phyloP scores from a whole-genome alignment of 1,139 yeast genomes.

The Pichia sp. region DNA sequence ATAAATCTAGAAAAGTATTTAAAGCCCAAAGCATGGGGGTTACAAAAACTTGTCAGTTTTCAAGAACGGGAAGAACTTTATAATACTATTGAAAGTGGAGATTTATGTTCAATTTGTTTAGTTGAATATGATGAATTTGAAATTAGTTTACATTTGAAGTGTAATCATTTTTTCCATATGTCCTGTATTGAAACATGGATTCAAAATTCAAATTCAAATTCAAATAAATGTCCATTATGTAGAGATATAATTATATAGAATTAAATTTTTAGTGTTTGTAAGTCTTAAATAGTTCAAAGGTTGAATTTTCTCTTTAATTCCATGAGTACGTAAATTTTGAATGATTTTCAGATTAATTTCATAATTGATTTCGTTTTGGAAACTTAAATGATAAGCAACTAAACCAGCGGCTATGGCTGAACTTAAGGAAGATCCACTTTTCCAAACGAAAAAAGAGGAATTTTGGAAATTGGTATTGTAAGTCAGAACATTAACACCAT shows the following conservation, averaged over 20 bases:
- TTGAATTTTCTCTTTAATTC: constrained; percentile 1
- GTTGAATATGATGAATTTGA: constrained; percentile 41
- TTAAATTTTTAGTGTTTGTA: constrained; percentile 2
- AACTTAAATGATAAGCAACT: constrained; percentile 49
- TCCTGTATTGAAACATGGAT: constrained; percentile 55
- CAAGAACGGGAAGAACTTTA: no score
- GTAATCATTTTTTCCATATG: constrained; percentile 45
- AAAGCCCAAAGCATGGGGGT: constrained; percentile 1
- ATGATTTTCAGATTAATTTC: constrained; percentile 47
- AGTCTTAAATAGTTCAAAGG: not conserved
- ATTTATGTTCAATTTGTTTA: constrained; percentile 46
- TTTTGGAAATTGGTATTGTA: constrained; percentile 25
- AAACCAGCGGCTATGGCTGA: constrained; percentile 74
- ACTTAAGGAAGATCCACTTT: constrained; percentile 84
- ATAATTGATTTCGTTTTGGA: constrained; percentile 21
- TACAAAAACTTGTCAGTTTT: not conserved
- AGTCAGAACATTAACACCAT: constrained; percentile 61
- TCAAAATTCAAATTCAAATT: constrained; percentile 28
- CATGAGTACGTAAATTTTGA: constrained; percentile 31
- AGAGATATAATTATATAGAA: not conserved
- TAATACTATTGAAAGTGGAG: constrained; percentile 22
- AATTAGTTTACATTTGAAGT: constrained; percentile 37
- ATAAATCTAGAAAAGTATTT: not conserved
- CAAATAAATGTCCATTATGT: constrained; percentile 45
- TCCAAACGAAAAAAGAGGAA: constrained; percentile 40